Base-by-base conservation (phyloP, 1,284 basidiomycete genomes). In the Irpex lacteus region DNA sequence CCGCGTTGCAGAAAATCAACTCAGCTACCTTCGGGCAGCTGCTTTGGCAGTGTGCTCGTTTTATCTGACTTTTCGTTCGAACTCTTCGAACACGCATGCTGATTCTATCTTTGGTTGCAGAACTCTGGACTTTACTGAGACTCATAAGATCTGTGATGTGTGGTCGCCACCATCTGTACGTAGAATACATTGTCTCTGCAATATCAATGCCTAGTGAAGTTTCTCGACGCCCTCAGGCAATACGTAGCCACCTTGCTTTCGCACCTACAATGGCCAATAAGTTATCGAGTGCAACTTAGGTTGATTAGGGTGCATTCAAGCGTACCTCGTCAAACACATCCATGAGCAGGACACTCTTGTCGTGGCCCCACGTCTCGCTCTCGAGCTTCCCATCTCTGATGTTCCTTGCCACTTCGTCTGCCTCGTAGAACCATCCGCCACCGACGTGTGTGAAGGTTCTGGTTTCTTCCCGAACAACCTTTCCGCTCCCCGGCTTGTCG, bases 381-480 rank as follows among this genome's bases (percentile, higher is more conserved):
- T 95, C 86, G n/a, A 78, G 77, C 77, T 90, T 91, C 5, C 90
- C 91, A 63, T 90, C 90, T 57, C 87, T 77, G 19, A 96, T 78
- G 71, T 90, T 92, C 59, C 92, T 77, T 13, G 92, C 94, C 15
- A 95, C 93, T 67, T 95, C 94, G 68, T 94, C 92, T 6, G 92
- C 91, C 74, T 92, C 83, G 73, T 85, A 93, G 75, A 91, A 84
- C 87, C 82, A 89, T 9, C 90, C 90, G 40, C 75, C 72, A 6
- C 90, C 91, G 2, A 81, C 77, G 70, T 87, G 86, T 37, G 84
- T 78, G 68, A 88, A 85, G 38, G 70, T 71, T 63, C 74, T 79
- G 50, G 78, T 86, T 70, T 88, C 87, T 71, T 90, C 86, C 59
- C 78, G 79, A 37, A 77, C 77, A 32, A 87, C 72, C 59, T 76